phyloP scores from a whole-genome alignment of 1,284 basidiomycete genomes.

The Puccinia polysora region DNA sequence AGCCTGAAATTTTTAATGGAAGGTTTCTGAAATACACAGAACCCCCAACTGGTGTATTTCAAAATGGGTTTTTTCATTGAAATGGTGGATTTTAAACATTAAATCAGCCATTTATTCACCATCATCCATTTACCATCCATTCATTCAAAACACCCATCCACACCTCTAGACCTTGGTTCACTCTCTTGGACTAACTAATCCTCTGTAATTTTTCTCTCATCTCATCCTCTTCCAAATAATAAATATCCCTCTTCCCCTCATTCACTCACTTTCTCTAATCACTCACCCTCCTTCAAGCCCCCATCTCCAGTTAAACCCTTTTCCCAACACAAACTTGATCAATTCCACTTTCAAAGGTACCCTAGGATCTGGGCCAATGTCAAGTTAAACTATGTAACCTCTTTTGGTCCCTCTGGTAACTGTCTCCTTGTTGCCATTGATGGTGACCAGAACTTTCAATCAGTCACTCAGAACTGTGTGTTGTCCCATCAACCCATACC shows the following conservation, averaged over 20 bases:
- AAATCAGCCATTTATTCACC: too few relatives aligned
- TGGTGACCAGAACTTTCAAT: conserved; percentile 47
- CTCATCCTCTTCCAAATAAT: too few relatives aligned
- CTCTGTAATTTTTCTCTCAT: not conserved
- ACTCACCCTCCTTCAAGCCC: too few relatives aligned
- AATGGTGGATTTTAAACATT: too few relatives aligned
- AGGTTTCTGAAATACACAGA: too few relatives aligned
- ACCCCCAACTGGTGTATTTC: too few relatives aligned
- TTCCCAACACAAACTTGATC: conserved; percentile 44
- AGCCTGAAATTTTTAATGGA: too few relatives aligned
- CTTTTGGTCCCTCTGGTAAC: conserved; percentile 45
- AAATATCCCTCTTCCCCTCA: conserved; percentile 32
- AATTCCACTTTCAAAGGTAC: conserved; percentile 46
- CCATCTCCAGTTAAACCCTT: conserved; percentile 39
- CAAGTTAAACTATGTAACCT: conserved; percentile 47
- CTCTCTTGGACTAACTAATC: conserved; percentile 34
- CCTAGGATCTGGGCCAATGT: conserved; percentile 48
- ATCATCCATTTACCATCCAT: too few relatives aligned
- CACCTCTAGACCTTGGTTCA: conserved; percentile 32
- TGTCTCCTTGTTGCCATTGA: conserved; percentile 49
- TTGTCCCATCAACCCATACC: too few relatives aligned
- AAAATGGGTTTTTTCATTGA: too few relatives aligned
- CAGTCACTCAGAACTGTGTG: conserved; percentile 21
- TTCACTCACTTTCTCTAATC: conserved; percentile 43
- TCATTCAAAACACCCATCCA: too few relatives aligned